Percentiles rank a stretch among this genome's conserved stretches.
Evolutionary conservation across 2,329 filamentous ascomycete species (phyloP).

Genomic region (Colletotrichum orbiculare): DNA sequence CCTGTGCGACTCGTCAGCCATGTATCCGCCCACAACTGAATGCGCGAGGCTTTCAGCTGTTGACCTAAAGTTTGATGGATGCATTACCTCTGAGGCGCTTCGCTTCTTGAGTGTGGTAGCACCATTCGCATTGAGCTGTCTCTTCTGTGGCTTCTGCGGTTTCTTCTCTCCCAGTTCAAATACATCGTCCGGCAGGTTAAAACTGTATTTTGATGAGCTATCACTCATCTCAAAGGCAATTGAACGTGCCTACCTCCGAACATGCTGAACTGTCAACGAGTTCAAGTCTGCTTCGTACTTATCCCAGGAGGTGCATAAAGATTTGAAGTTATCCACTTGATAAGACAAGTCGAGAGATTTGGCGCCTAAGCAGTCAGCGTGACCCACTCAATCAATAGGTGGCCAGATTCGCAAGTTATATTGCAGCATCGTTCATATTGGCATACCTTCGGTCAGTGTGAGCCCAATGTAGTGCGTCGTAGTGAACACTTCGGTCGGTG

Average conservation of each 20-base stretch:
- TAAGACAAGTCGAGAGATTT: conserved; percentile 82
- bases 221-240: not conserved
- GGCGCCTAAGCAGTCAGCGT: conserved; percentile 61
- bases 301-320: conserved; percentile 80
- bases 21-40: conserved; percentile 53
- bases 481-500: conserved; percentile 73
- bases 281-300: conserved; percentile 81
- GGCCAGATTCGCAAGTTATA: too few species aligned
- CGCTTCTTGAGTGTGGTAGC: conserved; percentile 59
- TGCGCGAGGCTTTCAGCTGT: conserved; percentile 43
- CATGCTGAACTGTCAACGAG: conserved; percentile 83
- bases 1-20: conserved; percentile 42
- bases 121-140: conserved; percentile 49
- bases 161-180: conserved; percentile 84
- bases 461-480: conserved; percentile 96
- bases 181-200: conserved; percentile 88
- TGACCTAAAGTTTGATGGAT: conserved; percentile 10
- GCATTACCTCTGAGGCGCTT: conserved; percentile 56
- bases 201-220: conserved; percentile 61
- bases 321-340: conserved; percentile 88
- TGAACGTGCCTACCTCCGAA: conserved; percentile 76
- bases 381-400: not conserved
- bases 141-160: conserved; percentile 64
- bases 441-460: conserved; percentile 78
- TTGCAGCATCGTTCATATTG: not conserved